phyloP scores from a whole-genome alignment of 2,329 filamentous ascomycete species.

The Cryoendolithus antarcticus region DNA sequence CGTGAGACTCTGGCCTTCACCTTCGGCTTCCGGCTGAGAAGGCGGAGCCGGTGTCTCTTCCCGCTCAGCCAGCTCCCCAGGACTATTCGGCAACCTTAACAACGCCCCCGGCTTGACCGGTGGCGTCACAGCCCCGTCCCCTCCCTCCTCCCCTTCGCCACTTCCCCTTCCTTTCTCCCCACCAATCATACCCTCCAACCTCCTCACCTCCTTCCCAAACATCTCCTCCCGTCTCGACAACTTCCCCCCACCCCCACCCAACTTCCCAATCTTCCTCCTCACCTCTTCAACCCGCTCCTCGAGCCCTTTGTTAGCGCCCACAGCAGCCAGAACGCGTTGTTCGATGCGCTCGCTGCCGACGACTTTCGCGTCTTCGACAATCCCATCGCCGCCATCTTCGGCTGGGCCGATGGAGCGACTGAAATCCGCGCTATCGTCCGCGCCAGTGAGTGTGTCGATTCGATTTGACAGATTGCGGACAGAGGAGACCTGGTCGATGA shows the following conservation, averaged over 20 bases:
- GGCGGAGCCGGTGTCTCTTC: too few species aligned
- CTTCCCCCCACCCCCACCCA: conserved; percentile 45
- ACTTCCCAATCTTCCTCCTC: conserved; percentile 33
- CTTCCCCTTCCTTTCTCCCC: conserved; percentile 1
- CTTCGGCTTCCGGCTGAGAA: too few species aligned
- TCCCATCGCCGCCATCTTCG: conserved; percentile 1
- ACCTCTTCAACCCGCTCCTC: conserved; percentile 49
- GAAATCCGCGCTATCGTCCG: conserved; percentile 41
- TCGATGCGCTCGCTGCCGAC: conserved; percentile 39
- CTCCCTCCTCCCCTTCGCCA: conserved; percentile 11
- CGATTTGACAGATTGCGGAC: conserved; percentile 53
- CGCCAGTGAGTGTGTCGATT: conserved; percentile 54
- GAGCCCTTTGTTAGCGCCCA: conserved; percentile 45
- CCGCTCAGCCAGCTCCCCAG: too few species aligned
- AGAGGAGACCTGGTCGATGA: conserved; percentile 54
- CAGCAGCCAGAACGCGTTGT: conserved; percentile 43
- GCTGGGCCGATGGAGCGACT: conserved; percentile 23
- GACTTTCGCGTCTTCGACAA: conserved; percentile 10
- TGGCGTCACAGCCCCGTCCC: conserved; percentile 1
- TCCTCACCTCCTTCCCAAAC: conserved; percentile 45
- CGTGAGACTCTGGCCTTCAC: conserved; percentile 3
- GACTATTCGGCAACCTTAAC: conserved; percentile 12
- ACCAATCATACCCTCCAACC: conserved; percentile 23
- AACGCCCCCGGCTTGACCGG: conserved; percentile 19
- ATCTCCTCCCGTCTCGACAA: conserved; percentile 43